Conservation (phyloP, 768 basidiomycete genomes). For the Holtermannia corniformis region DNA sequence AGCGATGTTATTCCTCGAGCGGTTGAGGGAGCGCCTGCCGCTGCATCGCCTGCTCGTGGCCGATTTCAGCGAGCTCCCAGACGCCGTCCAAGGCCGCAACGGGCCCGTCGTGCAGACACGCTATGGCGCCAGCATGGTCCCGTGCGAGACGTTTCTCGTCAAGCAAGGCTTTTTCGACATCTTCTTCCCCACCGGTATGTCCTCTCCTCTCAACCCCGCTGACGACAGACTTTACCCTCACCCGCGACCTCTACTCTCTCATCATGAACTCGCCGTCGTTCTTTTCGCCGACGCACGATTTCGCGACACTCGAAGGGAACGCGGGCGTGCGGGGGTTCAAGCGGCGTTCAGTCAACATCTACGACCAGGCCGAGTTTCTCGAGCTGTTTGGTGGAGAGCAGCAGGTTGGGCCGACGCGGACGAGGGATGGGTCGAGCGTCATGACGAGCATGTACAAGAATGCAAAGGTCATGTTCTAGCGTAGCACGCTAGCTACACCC, state of each 20-base stretch:
- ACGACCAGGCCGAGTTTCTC: conserved; percentile 81
- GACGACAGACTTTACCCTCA: conserved; percentile 54
- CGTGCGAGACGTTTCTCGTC: conserved; percentile 82
- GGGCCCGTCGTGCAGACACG: conserved; percentile 96
- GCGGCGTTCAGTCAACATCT: conserved; percentile 70
- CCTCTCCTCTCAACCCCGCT: not conserved
- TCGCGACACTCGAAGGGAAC: conserved; percentile 59
- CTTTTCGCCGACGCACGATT: conserved; percentile 9
- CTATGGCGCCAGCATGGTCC: conserved; percentile 70
- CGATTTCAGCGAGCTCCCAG: conserved; percentile 82
- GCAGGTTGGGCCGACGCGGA: conserved; percentile 57
- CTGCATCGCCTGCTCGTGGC: conserved; percentile 86
- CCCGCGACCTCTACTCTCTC: conserved; percentile 84
- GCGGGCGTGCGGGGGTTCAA: conserved; percentile 66
- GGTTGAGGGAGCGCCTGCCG: conserved; percentile 74
- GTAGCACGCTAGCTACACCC: conserved; percentile 46
- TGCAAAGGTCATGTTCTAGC: conserved; percentile 78
- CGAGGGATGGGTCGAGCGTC: conserved; percentile 77
- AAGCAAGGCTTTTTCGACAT: conserved; percentile 96
- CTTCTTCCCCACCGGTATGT: conserved; percentile 75
- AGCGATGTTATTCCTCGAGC: conserved; percentile 69
- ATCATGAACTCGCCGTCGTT: conserved; percentile 47
- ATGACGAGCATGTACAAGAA: conserved; percentile 84
- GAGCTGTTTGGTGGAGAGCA: conserved; percentile 56
- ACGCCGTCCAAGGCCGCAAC: conserved; percentile 64